Evolutionary conservation across 208 protist genomes (phyloP), one percentile per base, ranked within the genome.

Genomic region (Crithidia bombi): DNA sequence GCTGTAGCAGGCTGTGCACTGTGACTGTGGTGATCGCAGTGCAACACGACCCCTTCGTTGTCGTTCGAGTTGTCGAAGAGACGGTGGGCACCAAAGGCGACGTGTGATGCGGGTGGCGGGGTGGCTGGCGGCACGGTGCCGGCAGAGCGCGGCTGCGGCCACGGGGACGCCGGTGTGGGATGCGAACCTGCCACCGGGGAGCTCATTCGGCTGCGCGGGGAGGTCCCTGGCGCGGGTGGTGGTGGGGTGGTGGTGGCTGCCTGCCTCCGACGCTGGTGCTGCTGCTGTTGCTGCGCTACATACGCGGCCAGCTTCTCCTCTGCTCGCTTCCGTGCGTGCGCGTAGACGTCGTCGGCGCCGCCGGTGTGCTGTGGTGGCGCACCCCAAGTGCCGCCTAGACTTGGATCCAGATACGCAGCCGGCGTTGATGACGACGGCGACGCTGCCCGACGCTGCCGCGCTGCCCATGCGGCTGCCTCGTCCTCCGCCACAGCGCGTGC

Each of bases 81-180:
- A 17, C 36, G 57, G 35, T 66, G 67, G 0, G 47, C 56, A 21
- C 49, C 50, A 19, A 73, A 58, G 32, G 61, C 46, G 6, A 66
- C 10, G 11, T 21, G 47, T 10, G 33, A 35, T n/a, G 57, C 7
- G 3, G 56, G 30, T 1, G 30, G 23, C 12, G 36, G 11, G 25
- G 50, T 25, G 6, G 50, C 35, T 9, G 32, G 1, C 44, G 50
- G 50, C 26, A 19, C 36, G 17, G 47, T 30, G 26, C 36, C 28
- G 35, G n/a, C 56, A 3, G 57, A 64, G 59, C 59, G 59, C 32
- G 59, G 59, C 59, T 65, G 59, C 32, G 59, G 59, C 59, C 59
- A 65, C 32, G 59, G 59, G 17, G 59, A 65, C 3, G 59, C 32
- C 19, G 59, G 21, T 28, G 59, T 43, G 9, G 38, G 41, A 6